Percentiles rank a stretch among this genome's conserved stretches.
Evolutionary conservation across 2,329 filamentous ascomycete species (phyloP).

Genomic region (Colletotrichum acutatum): DNA sequence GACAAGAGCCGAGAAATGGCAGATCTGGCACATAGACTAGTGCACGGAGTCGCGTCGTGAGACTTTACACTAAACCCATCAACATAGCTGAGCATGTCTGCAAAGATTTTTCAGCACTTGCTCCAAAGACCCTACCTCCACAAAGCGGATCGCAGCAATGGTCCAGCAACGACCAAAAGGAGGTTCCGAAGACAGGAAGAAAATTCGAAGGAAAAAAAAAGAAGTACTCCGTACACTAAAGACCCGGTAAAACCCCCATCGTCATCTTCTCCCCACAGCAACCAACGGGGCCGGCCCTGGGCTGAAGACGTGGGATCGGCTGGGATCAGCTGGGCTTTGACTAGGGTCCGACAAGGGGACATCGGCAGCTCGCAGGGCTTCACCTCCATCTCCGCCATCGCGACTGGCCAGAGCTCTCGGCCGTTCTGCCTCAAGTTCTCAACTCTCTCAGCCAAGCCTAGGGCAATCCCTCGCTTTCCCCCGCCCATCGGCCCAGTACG

Average conservation of each 20-base stretch:
- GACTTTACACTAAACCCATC: not conserved
- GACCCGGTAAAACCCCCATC: conserved; percentile 31
- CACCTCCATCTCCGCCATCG: conserved; percentile 32
- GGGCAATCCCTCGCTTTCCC: conserved; percentile 29
- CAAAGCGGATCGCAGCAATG: conserved; percentile 21
- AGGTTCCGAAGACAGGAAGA: conserved; percentile 15
- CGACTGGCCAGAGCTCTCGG: conserved; percentile 32
- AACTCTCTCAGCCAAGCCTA: conserved; percentile 25
- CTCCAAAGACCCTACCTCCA: conserved; percentile 18
- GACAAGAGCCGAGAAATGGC: conserved; percentile 5
- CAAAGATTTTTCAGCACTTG: conserved; percentile 13
- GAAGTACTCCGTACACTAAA: not conserved
- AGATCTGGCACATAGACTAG: conserved; percentile 13
- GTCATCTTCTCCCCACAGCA: conserved; percentile 36
- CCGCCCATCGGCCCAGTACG: conserved; percentile 24
- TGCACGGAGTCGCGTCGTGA: not conserved
- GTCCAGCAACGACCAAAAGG: conserved; percentile 25
- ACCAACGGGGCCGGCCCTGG: conserved; percentile 34
- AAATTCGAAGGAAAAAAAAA: conserved; percentile 7
- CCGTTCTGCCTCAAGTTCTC: conserved; percentile 24
- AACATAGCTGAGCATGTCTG: conserved; percentile 13
- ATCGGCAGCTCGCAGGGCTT: conserved; percentile 30
- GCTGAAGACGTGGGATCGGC: conserved; percentile 34
- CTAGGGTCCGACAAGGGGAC: conserved; percentile 18
- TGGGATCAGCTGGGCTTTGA: conserved; percentile 22